Evolutionary conservation across 2,329 filamentous ascomycete genomes (phyloP).

Genomic region (Clonostachys rosea): DNA sequence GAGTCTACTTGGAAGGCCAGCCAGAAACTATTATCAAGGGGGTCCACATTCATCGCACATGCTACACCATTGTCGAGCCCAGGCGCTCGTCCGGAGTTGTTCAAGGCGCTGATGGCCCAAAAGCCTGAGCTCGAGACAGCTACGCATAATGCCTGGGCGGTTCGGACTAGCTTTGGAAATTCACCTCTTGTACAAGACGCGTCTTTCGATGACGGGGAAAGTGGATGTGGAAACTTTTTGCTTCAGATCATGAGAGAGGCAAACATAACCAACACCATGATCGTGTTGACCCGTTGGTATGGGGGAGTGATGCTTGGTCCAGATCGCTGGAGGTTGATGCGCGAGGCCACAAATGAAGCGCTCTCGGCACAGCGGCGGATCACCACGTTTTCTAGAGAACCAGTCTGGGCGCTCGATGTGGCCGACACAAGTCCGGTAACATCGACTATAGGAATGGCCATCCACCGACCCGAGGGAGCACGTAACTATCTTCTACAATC

Average conservation of each 20-base stretch:
- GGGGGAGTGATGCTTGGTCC: slow-evolving; percentile 57
- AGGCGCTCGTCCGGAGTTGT: slow-evolving; percentile 34
- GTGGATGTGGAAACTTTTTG: slow-evolving; percentile 51
- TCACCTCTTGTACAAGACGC: slow-evolving; percentile 39
- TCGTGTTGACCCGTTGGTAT: slow-evolving; percentile 59
- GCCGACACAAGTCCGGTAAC: slow-evolving; percentile 32
- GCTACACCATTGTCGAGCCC: slow-evolving; percentile 27
- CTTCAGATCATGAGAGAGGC: slow-evolving; percentile 48
- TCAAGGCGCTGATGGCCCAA: slow-evolving; percentile 41
- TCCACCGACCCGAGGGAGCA: slow-evolving; percentile 70
- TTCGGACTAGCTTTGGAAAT: slow-evolving; percentile 24
- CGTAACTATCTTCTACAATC: slow-evolving; percentile 51
- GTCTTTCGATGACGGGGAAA: slow-evolving; percentile 58
- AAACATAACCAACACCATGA: slow-evolving; percentile 43
- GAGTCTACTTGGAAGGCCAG: slow-evolving; percentile 44
- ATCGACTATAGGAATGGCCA: slow-evolving; percentile 54
- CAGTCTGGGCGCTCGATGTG: slow-evolving; percentile 56
- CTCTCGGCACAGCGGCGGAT: slow-evolving; percentile 41
- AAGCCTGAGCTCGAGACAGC: slow-evolving; percentile 48
- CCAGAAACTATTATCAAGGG: slow-evolving; percentile 42
- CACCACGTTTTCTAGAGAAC: slow-evolving; percentile 36
- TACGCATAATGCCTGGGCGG: slow-evolving; percentile 54
- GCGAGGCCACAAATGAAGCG: slow-evolving; percentile 48
- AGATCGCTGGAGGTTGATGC: slow-evolving; percentile 60
- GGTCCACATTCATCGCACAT: slow-evolving; percentile 55